Conservation (phyloP, 2,329 filamentous ascomycete species). For the Colletotrichum agaves region DNA sequence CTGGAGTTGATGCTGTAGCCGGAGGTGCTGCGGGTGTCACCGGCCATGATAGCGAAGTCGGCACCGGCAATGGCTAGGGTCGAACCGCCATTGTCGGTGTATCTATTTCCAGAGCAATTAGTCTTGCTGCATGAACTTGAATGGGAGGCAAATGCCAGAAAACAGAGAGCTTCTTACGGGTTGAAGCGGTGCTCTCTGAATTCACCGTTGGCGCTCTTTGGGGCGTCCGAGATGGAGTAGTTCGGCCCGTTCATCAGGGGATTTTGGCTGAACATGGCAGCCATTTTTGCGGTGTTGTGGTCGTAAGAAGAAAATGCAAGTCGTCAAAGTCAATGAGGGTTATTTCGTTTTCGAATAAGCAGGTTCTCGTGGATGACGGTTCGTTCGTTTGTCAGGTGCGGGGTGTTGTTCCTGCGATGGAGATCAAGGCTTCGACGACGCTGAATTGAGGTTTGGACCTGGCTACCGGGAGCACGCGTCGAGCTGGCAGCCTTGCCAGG, state of each 20-base stretch:
- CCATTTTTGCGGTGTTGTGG: constrained; percentile 56
- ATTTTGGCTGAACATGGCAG: constrained; percentile 77
- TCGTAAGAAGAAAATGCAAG: constrained; percentile 17
- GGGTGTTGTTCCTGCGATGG: constrained; percentile 28
- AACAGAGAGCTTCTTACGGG: constrained; percentile 71
- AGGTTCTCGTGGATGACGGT: constrained; percentile 19
- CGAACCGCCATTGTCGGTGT: constrained; percentile 97
- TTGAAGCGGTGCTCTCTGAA: constrained; percentile 86
- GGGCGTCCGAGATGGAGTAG: constrained; percentile 74
- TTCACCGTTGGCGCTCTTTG: constrained; percentile 64
- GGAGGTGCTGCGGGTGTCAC: constrained; percentile 94
- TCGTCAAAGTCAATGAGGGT: constrained; percentile 5
- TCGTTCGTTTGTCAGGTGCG: constrained; percentile 32
- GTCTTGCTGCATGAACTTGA: background rate
- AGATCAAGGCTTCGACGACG: constrained; percentile 30
- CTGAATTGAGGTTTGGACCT: constrained; percentile 41
- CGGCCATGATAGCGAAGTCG: constrained; percentile 95
- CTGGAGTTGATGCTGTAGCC: constrained; percentile 99
- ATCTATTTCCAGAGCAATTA: constrained; percentile 62
- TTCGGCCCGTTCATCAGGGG: constrained; percentile 75
- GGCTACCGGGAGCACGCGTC: constrained; percentile 49
- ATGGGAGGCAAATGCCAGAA: background rate
- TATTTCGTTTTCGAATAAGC: background rate
- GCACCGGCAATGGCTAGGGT: constrained; percentile 94
- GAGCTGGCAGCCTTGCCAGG: constrained; percentile 63